phyloP scores from a whole-genome alignment of 805 yeast species.

The Saccharomycodes ludwigii region DNA sequence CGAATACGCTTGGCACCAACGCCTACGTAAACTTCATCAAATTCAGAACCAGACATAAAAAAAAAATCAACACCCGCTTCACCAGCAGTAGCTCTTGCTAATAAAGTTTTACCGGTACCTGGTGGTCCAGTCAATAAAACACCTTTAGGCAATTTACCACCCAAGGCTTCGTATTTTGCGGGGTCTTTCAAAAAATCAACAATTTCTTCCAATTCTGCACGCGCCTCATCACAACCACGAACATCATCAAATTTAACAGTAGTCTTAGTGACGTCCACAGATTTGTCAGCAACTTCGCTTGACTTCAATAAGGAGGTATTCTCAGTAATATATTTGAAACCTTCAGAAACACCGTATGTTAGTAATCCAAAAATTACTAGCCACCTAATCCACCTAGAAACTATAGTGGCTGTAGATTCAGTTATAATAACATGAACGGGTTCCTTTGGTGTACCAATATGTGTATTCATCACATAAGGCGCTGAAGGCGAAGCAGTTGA shows the following conservation, averaged over 20 bases:
- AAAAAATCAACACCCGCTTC: slow-evolving; percentile 98
- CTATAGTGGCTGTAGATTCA: slow-evolving; percentile 66
- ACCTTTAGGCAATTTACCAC: slow-evolving; percentile 97
- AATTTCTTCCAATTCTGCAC: slow-evolving; percentile 92
- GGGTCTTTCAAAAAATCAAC: slow-evolving; percentile 98
- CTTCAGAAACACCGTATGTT: slow-evolving; percentile 71
- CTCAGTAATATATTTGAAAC: slow-evolving; percentile 70
- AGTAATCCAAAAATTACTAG: slow-evolving; percentile 67
- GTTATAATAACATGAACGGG: slow-evolving; percentile 92
- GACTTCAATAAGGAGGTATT: slow-evolving; percentile 55
- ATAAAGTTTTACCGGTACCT: slow-evolving; percentile 94
- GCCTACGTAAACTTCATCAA: slow-evolving; percentile 96
- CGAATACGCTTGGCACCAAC: slow-evolving; percentile 98
- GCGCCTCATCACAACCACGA: slow-evolving; percentile 96
- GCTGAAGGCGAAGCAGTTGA: slow-evolving; percentile 15
- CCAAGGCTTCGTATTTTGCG: slow-evolving; percentile 86
- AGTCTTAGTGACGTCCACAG: slow-evolving; percentile 73
- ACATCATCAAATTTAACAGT: slow-evolving; percentile 87
- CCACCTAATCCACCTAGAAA: slow-evolving; percentile 86
- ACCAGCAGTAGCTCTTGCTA: slow-evolving; percentile 97
- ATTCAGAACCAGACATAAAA: slow-evolving; percentile 97
- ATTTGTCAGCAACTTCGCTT: slow-evolving; percentile 60
- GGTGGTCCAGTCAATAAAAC: slow-evolving; percentile 96
- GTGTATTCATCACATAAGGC: slow-evolving; percentile 22
- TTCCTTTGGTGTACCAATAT: slow-evolving; percentile 53